phyloP scores from a whole-genome alignment of 805 yeast genomes.

The Yarrowia yakushimensis region DNA sequence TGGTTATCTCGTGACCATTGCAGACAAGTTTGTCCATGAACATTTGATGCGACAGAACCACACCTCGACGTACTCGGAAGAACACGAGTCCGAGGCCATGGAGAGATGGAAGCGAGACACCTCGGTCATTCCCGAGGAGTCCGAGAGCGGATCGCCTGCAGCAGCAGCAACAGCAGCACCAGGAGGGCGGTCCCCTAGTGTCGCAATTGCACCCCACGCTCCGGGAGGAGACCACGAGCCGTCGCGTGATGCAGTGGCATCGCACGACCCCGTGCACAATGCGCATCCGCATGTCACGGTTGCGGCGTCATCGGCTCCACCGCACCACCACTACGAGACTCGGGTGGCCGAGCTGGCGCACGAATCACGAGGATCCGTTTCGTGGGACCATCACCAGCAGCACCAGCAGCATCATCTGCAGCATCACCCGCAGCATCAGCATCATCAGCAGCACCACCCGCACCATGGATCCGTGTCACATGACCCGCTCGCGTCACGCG shows the following conservation, averaged over 20 bases:
- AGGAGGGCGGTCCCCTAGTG: background rate
- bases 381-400: background rate
- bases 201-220: background rate
- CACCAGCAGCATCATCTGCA: too few species aligned
- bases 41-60: conserved; percentile 15
- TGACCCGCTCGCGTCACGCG: background rate
- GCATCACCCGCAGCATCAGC: too few species aligned
- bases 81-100: background rate
- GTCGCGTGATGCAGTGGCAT: background rate
- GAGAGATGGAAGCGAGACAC: conserved; percentile 10
- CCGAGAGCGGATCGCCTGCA: background rate
- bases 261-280: background rate
- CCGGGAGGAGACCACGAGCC: background rate
- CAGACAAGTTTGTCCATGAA: conserved; percentile 30
- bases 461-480: background rate
- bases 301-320: too few species aligned
- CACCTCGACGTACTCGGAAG: background rate
- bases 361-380: background rate
- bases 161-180: background rate
- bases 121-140: background rate
- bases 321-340: background rate
- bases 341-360: background rate
- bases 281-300: background rate
- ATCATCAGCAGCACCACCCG: too few species aligned
- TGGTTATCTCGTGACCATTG: conserved; percentile 32